Percentiles rank a stretch among this genome's conserved stretches.
These are phyloP conservation scores for Coemansia sp. DNA, from an alignment of 192 early-diverging fungal genomes.

Conservation along the genomic window DNA sequence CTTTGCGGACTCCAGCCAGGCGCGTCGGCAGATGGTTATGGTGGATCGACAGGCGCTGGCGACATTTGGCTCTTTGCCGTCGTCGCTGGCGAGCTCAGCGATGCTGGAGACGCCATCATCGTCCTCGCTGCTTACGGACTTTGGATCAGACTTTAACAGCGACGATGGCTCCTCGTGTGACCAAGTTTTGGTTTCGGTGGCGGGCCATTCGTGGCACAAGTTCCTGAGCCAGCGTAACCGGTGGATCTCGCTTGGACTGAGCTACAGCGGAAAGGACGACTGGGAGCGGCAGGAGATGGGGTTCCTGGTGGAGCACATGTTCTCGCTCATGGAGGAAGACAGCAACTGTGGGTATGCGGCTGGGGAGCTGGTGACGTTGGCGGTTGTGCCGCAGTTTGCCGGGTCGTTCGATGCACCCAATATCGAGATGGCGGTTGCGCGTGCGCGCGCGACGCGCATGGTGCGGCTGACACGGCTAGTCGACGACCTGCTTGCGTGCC, in stretches of 20 bases:
- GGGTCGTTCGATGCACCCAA: constrained; percentile 37
- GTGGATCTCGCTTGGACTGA: constrained; percentile 44
- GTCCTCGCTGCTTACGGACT: constrained; percentile 27
- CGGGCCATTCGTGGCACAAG: constrained; percentile 52
- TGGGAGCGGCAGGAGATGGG: constrained; percentile 36
- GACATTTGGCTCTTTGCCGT: constrained; percentile 13
- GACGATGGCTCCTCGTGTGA: constrained; percentile 20
- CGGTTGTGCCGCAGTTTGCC: constrained; percentile 25
- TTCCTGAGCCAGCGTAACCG: constrained; percentile 40
- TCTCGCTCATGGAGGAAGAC: no score
- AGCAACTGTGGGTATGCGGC: constrained; percentile 2
- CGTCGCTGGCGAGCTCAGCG: constrained; percentile 11
- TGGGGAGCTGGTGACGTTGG: constrained; percentile 19
- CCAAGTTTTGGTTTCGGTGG: constrained; percentile 25
- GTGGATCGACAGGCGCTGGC: background rate
- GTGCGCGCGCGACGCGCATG: constrained; percentile 10
- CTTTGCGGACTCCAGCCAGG: background rate
- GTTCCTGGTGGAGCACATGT: constrained; percentile 34
- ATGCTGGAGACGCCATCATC: constrained; percentile 27
- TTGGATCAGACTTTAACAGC: constrained; percentile 27
- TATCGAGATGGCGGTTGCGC: constrained; percentile 33
- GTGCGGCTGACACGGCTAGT: constrained; percentile 19
- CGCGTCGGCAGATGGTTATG: background rate
- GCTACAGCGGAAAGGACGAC: constrained; percentile 38
- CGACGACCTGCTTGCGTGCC: constrained; percentile 17